These are phyloP conservation scores for Dissophora globulifera DNA, from an alignment of 192 early-diverging fungal genomes.

Conservation along the genomic window DNA sequence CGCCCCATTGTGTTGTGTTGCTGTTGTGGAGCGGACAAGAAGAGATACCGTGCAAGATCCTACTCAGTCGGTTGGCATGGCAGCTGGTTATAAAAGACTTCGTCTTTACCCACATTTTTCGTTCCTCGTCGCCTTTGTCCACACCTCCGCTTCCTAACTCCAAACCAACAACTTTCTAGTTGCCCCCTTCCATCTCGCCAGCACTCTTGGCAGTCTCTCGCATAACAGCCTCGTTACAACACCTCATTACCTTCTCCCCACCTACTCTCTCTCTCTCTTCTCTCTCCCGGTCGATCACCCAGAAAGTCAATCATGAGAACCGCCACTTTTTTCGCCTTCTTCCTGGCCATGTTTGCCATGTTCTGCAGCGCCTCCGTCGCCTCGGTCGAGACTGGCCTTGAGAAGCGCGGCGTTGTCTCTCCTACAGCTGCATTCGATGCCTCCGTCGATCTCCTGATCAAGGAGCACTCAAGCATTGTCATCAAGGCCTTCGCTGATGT, in stretches of 20 bases:
- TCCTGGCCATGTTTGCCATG: slow-evolving; percentile 52
- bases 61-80: too few species aligned
- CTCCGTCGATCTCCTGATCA: slow-evolving; percentile 38
- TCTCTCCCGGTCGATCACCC: background rate
- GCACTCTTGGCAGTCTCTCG: slow-evolving; percentile 22
- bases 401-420: slow-evolving; percentile 19
- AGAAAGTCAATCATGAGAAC: slow-evolving; percentile 36
- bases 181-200: slow-evolving; percentile 32
- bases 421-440: slow-evolving; percentile 35
- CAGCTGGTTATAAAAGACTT: too few species aligned
- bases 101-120: too few species aligned
- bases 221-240: slow-evolving; percentile 7
- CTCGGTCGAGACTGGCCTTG: background rate
- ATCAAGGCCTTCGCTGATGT: slow-evolving; percentile 48
- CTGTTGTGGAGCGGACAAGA: too few species aligned
- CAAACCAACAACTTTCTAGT: slow-evolving; percentile 18
- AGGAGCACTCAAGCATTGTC: slow-evolving; percentile 30
- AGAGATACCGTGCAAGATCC: too few species aligned
- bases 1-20: too few species aligned
- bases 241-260: too few species aligned
- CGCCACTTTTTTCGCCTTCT: slow-evolving; percentile 35
- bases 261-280: background rate
- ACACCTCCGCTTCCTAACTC: too few species aligned
- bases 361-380: slow-evolving; percentile 21
- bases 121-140: too few species aligned